phyloP scores from a whole-genome alignment of 495 filamentous ascomycete species.

The Penicillium riverlandense region DNA sequence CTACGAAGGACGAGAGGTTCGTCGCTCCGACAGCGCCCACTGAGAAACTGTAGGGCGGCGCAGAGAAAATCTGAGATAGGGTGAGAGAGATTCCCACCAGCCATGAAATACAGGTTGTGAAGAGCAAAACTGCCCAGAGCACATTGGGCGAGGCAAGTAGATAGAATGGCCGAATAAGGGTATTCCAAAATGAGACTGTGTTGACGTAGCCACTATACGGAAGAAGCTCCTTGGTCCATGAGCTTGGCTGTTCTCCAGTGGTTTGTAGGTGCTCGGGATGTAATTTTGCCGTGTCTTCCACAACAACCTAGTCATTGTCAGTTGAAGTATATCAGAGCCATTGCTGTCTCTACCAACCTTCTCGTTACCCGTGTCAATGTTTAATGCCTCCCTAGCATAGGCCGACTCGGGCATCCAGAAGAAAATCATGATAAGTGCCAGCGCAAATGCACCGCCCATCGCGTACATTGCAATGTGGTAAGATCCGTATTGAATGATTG shows the following conservation, averaged over 20 bases:
- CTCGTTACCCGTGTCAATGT: slow-evolving; percentile 29
- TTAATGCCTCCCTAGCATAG: slow-evolving; percentile 24
- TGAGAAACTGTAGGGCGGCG: slow-evolving; percentile 38
- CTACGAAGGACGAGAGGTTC: slow-evolving; percentile 34
- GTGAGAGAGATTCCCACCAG: slow-evolving; percentile 37
- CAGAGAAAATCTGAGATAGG: slow-evolving; percentile 40
- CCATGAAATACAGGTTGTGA: slow-evolving; percentile 41
- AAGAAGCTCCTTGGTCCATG: slow-evolving; percentile 21
- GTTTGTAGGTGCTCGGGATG: slow-evolving; percentile 19
- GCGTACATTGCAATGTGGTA: slow-evolving; percentile 25
- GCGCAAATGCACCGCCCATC: slow-evolving; percentile 34
- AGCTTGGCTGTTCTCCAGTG: slow-evolving; percentile 1
- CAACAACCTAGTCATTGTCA: slow-evolving; percentile 1
- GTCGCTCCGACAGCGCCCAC: slow-evolving; percentile 35
- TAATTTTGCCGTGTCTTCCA: slow-evolving; percentile 14
- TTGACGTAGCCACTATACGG: slow-evolving; percentile 33
- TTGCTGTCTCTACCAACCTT: slow-evolving; percentile 3
- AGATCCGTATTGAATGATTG: slow-evolving; percentile 25
- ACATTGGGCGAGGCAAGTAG: slow-evolving; percentile 36
- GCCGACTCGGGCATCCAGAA: slow-evolving; percentile 41
- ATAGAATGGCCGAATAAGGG: slow-evolving; percentile 33
- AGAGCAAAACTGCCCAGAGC: slow-evolving; percentile 32
- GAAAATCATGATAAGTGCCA: slow-evolving; percentile 28
- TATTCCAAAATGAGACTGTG: slow-evolving; percentile 29
- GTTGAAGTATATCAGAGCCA: background rate